Percentiles rank a stretch among this genome's conserved stretches.
Evolutionary conservation across 2,329 filamentous ascomycete species (phyloP).

Genomic region (Aureobasidium subglaciale): DNA sequence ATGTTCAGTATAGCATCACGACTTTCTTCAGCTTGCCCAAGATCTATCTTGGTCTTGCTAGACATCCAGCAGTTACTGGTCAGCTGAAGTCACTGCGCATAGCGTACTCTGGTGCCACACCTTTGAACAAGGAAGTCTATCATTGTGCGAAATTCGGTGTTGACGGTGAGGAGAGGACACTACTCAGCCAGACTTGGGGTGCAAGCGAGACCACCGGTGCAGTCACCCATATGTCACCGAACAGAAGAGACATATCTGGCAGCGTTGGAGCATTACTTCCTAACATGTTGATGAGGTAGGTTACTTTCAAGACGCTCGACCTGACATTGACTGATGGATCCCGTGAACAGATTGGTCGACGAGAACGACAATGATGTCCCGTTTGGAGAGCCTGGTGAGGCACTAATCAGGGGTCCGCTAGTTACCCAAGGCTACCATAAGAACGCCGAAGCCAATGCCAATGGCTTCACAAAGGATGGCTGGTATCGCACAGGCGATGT

Average conservation of each 20-base stretch:
- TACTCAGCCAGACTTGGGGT: constrained; percentile 47
- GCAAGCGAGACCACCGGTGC: constrained; percentile 49
- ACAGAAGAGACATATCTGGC: constrained; percentile 22
- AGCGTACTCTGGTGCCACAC: constrained; percentile 34
- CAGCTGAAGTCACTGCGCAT: constrained; percentile 29
- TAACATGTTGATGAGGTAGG: constrained; percentile 22
- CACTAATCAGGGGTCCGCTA: constrained; percentile 34
- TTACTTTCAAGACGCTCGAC: too few species aligned
- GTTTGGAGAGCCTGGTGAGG: constrained; percentile 35
- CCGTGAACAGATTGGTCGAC: constrained; percentile 33
- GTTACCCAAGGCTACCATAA: constrained; percentile 35
- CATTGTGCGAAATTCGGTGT: constrained; percentile 44
- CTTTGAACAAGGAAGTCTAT: constrained; percentile 31
- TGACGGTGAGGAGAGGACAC: constrained; percentile 36
- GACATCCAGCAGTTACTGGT: constrained; percentile 44
- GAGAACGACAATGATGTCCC: constrained; percentile 36
- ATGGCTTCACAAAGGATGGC: constrained; percentile 18
- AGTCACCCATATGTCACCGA: constrained; percentile 32
- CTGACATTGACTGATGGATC: neutral
- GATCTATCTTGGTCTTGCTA: constrained; percentile 54
- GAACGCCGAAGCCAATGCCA: constrained; percentile 23
- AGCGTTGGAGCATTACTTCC: constrained; percentile 35
- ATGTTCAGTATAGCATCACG: constrained; percentile 45
- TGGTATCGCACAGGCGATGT: constrained; percentile 36
- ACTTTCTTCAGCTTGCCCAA: constrained; percentile 55